Percentiles rank a stretch among this genome's conserved stretches.
Conservation (phyloP, 1,139 yeast species). For the Zygosaccharomyces pseudobailii region DNA sequence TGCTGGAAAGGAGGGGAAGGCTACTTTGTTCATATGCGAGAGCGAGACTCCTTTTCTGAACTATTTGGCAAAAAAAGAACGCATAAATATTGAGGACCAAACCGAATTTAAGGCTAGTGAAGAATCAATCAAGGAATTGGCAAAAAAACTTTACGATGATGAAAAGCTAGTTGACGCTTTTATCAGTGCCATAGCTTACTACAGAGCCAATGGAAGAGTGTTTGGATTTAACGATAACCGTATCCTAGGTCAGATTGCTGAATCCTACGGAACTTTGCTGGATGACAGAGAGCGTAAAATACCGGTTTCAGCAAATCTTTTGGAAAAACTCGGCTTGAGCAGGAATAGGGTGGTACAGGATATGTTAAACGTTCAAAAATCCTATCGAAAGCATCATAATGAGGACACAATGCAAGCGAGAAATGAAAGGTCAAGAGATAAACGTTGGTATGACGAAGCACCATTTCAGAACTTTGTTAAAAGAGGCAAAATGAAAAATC, state of each 20-base stretch:
- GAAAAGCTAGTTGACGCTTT: constrained; percentile 25
- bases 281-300: constrained; percentile 22
- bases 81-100: constrained; percentile 46
- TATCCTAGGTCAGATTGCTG: constrained; percentile 22
- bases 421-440: not conserved
- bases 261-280: constrained; percentile 24
- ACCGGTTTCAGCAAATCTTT: constrained; percentile 14
- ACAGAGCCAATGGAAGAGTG: constrained; percentile 23
- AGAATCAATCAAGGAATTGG: constrained; percentile 25
- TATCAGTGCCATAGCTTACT: constrained; percentile 26
- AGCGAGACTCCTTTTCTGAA: constrained; percentile 47
- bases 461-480: constrained; percentile 1
- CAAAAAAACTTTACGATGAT: constrained; percentile 27
- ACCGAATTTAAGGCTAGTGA: constrained; percentile 31
- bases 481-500: not conserved
- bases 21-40: constrained; percentile 48
- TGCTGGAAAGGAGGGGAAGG: constrained; percentile 76
- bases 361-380: constrained; percentile 18
- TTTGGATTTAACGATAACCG: constrained; percentile 20
- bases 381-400: not conserved
- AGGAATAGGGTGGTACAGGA: constrained; percentile 17
- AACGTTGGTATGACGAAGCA: constrained; percentile 2
- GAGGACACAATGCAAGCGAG: not conserved
- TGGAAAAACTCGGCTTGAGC: constrained; percentile 20
- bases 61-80: constrained; percentile 43